A percentile compares a stretch with the other conserved stretches of the same genome.
These are phyloP conservation scores for Dalbergia cochinchinensis DNA, from an alignment of 306 rosid genomes.

Conservation along the genomic window DNA sequence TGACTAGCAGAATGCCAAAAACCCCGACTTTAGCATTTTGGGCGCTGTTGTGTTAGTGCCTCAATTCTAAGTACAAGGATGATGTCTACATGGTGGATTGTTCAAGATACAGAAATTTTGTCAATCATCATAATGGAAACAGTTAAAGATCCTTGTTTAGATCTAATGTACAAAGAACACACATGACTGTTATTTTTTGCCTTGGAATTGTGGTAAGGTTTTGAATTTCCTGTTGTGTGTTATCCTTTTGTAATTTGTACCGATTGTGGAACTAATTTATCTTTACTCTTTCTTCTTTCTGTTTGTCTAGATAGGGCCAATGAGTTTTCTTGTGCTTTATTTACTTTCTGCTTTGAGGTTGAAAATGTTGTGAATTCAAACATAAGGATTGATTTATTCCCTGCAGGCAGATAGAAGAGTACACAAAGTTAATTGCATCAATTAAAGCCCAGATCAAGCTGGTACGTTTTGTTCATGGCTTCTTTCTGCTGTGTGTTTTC, in stretches of 20 bases:
- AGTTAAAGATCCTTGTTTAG: slow-evolving; percentile 19
- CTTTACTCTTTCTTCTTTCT: slow-evolving; percentile 8
- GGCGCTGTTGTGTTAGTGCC: slow-evolving; percentile 8
- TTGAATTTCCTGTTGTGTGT: background rate
- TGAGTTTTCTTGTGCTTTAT: slow-evolving; percentile 8
- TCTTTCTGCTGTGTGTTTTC: background rate
- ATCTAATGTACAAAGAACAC: background rate
- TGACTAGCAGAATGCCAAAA: background rate
- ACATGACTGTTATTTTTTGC: background rate
- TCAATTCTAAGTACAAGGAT: slow-evolving; percentile 2
- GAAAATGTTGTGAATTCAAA: slow-evolving; percentile 26
- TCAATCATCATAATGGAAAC: slow-evolving; percentile 9
- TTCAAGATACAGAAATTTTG: slow-evolving; percentile 10
- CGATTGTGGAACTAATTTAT: slow-evolving; percentile 10
- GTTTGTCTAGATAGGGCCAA: background rate
- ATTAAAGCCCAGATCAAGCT: slow-evolving; percentile 93
- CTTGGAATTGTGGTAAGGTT: slow-evolving; percentile 11
- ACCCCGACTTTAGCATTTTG: background rate
- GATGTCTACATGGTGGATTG: slow-evolving; percentile 6
- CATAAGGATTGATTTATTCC: slow-evolving; percentile 28
- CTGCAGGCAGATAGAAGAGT: slow-evolving; percentile 88
- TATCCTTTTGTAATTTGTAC: slow-evolving; percentile 18
- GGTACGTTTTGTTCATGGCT: slow-evolving; percentile 57
- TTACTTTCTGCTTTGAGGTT: slow-evolving; percentile 5
- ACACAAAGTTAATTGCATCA: slow-evolving; percentile 78